Base-by-base conservation (phyloP, 164 flowering plant species). In the Platanus orientalis region DNA sequence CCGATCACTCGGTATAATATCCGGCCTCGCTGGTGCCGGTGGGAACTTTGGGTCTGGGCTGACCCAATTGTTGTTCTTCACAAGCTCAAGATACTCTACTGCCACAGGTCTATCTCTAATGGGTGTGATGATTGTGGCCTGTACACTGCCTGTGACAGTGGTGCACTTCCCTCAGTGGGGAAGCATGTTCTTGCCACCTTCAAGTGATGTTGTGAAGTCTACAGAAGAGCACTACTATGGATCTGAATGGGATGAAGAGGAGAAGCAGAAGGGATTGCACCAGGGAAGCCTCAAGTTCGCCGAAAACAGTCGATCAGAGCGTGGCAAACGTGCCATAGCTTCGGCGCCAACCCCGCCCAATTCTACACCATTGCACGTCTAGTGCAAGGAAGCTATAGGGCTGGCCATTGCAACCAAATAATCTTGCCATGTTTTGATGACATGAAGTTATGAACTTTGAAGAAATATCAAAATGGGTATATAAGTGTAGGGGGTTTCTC, bases 101-200 rank as follows among this genome's bases (percentile, higher is more conserved):
- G 81, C 70, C 0, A 66, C 71, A 0, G 92, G 95, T 2, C 71
- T 90, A 12, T 68, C 77, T 7, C 70, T 60, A 32, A 90, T 90
- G 97, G 97, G 97, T 7, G 62, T 75, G 12, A 86, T 88, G 94
- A 76, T 75, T 5, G 63, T 81, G 14, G 74, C 71, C 0, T 84
- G 89, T 70, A 88, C 90, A 3, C 64, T 84, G 25, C 90, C 96
- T 0, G 85, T 85, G 55, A 65, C 82, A 0, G 20, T 82, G 12
- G 73, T 86, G 14, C 83, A 84, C 57, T 86, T 90, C 72, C 95
- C 97, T 0, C 92, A 86, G 59, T 90, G 92, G 97, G 97, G 97
- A 19, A 76, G 97, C 68, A 90, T 90, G 97, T 83, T 90, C 71
- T 47, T 79, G 13, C 85, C 89, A 0, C 71, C 92, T 0, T 74